phyloP scores from a whole-genome alignment of 2,329 filamentous ascomycete species.

The Neonectria faginata region DNA sequence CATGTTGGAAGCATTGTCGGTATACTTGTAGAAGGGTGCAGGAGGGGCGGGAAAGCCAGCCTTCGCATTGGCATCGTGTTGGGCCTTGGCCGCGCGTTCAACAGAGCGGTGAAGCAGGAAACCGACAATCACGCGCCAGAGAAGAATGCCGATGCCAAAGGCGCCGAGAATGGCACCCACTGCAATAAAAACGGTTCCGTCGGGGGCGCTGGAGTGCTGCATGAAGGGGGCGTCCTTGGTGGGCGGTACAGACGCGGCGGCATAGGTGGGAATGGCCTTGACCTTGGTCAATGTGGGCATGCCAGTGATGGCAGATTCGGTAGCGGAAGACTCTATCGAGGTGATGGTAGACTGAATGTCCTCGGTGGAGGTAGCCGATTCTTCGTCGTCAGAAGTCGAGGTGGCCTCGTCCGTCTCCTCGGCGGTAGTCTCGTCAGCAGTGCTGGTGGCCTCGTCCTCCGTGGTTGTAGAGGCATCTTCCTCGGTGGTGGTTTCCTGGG shows the following conservation, averaged over 20 bases:
- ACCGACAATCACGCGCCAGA: constrained; percentile 89
- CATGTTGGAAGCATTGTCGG: constrained; percentile 67
- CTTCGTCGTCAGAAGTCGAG: constrained; percentile 34
- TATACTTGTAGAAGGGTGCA: constrained; percentile 74
- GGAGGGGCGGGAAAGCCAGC: constrained; percentile 69
- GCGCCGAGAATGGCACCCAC: constrained; percentile 90
- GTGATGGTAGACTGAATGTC: constrained; percentile 27
- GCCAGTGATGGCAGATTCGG: constrained; percentile 44
- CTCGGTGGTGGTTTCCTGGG: constrained; percentile 8
- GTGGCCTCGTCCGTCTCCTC: constrained; percentile 27
- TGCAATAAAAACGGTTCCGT: constrained; percentile 96
- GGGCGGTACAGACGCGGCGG: constrained; percentile 81
- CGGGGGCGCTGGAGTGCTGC: constrained; percentile 84
- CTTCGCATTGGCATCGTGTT: constrained; percentile 78
- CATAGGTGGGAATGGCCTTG: constrained; percentile 66
- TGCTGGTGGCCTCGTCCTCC: constrained; percentile 38
- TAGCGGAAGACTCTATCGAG: constrained; percentile 33
- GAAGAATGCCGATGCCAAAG: constrained; percentile 82
- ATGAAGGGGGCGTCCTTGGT: constrained; percentile 90
- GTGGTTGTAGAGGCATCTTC: constrained; percentile 24
- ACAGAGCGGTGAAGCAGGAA: constrained; percentile 94
- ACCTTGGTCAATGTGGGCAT: constrained; percentile 58
- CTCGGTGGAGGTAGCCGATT: constrained; percentile 31
- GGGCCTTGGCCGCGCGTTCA: constrained; percentile 82
- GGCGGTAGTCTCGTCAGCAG: constrained; percentile 29